Evolutionary conservation across 106 monocot genomes (phyloP), one percentile per base, ranked within the genome.

Genomic region (Alisma plantagoaquatica): DNA sequence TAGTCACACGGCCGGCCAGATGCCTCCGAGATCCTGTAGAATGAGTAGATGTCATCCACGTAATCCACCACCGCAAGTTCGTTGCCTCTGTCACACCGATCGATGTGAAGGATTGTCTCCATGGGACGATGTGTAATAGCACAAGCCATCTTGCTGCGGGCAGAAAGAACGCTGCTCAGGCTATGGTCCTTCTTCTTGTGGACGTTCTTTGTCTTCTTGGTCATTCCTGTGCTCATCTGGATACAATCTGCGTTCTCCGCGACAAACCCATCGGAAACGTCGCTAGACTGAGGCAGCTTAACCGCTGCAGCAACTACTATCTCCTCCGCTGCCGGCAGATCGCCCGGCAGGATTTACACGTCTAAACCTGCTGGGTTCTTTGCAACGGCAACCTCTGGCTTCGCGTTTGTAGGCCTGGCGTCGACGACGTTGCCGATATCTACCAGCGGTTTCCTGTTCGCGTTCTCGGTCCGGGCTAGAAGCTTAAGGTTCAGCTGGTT

Each of bases 1-100:
- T 84, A 91, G 31, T 84, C 77, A n/a, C n/a, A n/a, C n/a, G n/a
- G n/a, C n/a, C n/a, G n/a, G n/a, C n/a, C n/a, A n/a, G n/a, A n/a
- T n/a, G n/a, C n/a, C 2, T 77, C 80, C 0, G 62, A 48, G 19
- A 64, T 41, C 54, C 62, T 73, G 41, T 83, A 83, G 59, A 73
- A 77, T 23, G 35, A 50, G 53, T 80, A 80, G 24, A 90, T 76
- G n/a, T 80, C 80, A 20, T 77, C 70, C 2, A 90, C 71, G 27
- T 90, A 90, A 4, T 77, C 73, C 24, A 66, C 65, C 38, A 77
- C 90, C 10, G 73, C 78, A 33, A 91, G 57, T 3, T 83, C 84
- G 42, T 90, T 77, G 4, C 62, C 61, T 14, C 58, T 43, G 57
- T 90, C 89, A 23, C 48, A 31, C 15, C 70, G 46, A 31, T 90